phyloP scores from a whole-genome alignment of 129 eudicot species.

The Flaveria ramosissima region DNA sequence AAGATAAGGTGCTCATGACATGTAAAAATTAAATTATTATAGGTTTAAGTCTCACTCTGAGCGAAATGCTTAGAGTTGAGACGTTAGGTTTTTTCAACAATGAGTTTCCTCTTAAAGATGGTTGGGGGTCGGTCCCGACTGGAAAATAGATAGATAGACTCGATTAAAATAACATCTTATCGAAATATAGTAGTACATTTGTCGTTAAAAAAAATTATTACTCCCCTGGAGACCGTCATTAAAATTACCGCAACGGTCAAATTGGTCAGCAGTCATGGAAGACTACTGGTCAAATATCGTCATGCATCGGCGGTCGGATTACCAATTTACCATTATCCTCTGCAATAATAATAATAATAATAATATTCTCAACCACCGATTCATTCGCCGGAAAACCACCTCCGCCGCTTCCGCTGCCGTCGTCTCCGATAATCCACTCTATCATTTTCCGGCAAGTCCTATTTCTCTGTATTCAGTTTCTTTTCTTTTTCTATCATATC shows the following conservation, averaged over 20 bases:
- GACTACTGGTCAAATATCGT: background rate
- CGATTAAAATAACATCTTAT: too few species aligned
- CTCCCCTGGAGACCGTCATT: background rate
- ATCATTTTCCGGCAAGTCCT: background rate
- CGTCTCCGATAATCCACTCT: background rate
- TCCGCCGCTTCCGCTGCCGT: conserved; percentile 1
- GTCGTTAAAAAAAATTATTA: too few species aligned
- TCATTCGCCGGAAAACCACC: background rate
- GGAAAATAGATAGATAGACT: too few species aligned
- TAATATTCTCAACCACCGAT: background rate
- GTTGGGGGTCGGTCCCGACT: too few species aligned
- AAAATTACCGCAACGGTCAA: conserved; percentile 16
- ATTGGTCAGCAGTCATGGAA: background rate
- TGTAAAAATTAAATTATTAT: too few species aligned
- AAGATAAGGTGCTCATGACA: too few species aligned
- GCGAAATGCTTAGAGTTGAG: too few species aligned
- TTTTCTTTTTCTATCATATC: background rate
- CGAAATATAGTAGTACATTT: too few species aligned
- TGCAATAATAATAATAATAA: background rate
- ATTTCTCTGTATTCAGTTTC: background rate
- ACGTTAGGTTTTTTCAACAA: too few species aligned
- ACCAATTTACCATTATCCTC: background rate
- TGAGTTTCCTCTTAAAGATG: too few species aligned
- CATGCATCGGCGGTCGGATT: background rate
- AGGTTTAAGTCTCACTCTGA: too few species aligned